These are phyloP conservation scores for Chimonanthus salicifolius DNA, from an alignment of 164 flowering plant genomes.

Conservation along the genomic window DNA sequence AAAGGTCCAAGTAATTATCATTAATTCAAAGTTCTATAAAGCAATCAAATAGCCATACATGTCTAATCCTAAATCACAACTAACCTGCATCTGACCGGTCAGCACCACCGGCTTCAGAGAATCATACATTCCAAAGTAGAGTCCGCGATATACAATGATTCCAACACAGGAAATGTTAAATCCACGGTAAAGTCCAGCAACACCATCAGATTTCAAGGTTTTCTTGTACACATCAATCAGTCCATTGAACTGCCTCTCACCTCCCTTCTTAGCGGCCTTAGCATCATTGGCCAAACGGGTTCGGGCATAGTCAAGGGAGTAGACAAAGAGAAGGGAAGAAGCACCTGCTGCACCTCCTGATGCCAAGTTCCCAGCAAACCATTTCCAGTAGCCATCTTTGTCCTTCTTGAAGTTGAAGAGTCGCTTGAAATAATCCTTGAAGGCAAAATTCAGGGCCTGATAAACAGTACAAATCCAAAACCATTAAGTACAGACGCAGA, in stretches of 20 bases:
- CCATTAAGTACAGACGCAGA: neutral
- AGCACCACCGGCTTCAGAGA: slow-evolving; percentile 47
- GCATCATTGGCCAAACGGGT: slow-evolving; percentile 43
- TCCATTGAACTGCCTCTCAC: slow-evolving; percentile 47
- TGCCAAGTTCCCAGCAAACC: slow-evolving; percentile 52
- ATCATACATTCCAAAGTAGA: slow-evolving; percentile 53
- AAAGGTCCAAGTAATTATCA: neutral
- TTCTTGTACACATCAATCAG: slow-evolving; percentile 47
- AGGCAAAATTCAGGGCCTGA: slow-evolving; percentile 55
- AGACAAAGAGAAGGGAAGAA: slow-evolving; percentile 39
- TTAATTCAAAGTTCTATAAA: neutral
- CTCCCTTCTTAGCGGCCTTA: slow-evolving; percentile 47
- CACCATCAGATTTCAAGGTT: slow-evolving; percentile 42
- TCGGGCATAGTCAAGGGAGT: slow-evolving; percentile 43
- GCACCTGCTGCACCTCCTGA: slow-evolving; percentile 61
- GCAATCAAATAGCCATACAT: neutral
- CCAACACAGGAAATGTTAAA: slow-evolving; percentile 49
- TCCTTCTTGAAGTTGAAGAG: slow-evolving; percentile 52
- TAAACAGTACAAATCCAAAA: neutral
- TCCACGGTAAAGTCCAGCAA: slow-evolving; percentile 48
- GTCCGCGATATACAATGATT: slow-evolving; percentile 41
- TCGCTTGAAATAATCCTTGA: slow-evolving; percentile 56
- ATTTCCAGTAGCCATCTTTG: slow-evolving; percentile 54
- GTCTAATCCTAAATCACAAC: neutral
- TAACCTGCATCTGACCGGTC: slow-evolving; percentile 36